Conservation (phyloP, 352 stramenopile species). For the Aphanomyces invadans region DNA sequence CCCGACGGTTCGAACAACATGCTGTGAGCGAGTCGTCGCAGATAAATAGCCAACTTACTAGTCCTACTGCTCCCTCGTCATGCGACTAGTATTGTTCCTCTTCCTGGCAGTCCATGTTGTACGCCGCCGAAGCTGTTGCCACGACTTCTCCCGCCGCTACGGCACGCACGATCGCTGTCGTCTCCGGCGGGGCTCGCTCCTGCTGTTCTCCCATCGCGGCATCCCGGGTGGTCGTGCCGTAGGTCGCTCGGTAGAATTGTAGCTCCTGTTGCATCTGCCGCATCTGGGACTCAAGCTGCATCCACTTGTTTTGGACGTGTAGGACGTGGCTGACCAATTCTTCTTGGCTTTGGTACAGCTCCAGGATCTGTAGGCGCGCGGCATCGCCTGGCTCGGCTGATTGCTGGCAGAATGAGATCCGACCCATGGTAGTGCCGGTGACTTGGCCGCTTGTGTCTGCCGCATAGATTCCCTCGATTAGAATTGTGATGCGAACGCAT, state of each 20-base stretch:
- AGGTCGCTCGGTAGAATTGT: neutral
- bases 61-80: too few species aligned
- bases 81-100: too few species aligned
- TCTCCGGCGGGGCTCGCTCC: too few species aligned
- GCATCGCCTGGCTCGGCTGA: neutral
- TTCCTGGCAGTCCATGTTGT: constrained; percentile 1
- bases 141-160: neutral
- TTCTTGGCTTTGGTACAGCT: constrained; percentile 9
- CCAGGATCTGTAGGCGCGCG: neutral
- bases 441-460: too few species aligned
- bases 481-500: too few species aligned
- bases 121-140: neutral
- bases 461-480: too few species aligned
- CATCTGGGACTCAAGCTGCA: neutral
- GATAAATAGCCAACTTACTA: neutral
- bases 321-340: neutral
- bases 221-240: neutral
- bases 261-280: neutral
- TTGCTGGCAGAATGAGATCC: neutral
- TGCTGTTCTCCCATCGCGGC: too few species aligned
- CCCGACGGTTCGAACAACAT: constrained; percentile 86
- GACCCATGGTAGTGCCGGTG: neutral
- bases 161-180: neutral
- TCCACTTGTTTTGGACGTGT: constrained; percentile 11
- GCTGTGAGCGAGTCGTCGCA: constrained; percentile 40